phyloP scores from a whole-genome alignment of 495 filamentous ascomycete species.

The Neurospora sp. region DNA sequence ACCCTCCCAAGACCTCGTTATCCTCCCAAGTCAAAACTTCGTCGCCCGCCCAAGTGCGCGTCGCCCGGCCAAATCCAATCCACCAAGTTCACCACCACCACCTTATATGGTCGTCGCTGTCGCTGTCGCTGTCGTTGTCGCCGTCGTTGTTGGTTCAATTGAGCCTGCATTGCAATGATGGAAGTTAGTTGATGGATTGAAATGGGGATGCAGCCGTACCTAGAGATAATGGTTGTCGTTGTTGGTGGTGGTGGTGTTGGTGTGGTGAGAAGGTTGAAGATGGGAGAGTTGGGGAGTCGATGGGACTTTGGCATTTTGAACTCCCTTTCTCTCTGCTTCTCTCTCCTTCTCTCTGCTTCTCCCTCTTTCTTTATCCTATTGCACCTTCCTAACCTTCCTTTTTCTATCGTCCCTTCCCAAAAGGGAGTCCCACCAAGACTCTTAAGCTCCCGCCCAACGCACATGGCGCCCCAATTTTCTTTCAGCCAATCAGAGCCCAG shows the following conservation, averaged over 20 bases:
- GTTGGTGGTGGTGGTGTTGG: background rate
- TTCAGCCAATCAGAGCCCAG: background rate
- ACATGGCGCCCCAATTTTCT: background rate
- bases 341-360: background rate
- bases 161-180: background rate
- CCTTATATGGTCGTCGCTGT: background rate
- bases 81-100: background rate
- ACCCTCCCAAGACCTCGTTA: background rate
- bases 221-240: background rate
- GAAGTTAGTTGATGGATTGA: background rate
- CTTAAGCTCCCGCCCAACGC: background rate
- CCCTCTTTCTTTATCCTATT: background rate
- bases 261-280: background rate
- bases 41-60: background rate
- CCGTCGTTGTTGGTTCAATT: background rate
- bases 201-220: background rate
- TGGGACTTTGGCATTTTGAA: background rate
- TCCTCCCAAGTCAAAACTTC: no score
- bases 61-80: background rate
- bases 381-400: background rate
- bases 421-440: background rate
- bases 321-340: background rate
- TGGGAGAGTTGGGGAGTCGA: background rate
- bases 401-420: background rate
- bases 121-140: background rate